Evolutionary conservation across 2,329 filamentous ascomycete species (phyloP).

Genomic region (Aspergillus neotritici): DNA sequence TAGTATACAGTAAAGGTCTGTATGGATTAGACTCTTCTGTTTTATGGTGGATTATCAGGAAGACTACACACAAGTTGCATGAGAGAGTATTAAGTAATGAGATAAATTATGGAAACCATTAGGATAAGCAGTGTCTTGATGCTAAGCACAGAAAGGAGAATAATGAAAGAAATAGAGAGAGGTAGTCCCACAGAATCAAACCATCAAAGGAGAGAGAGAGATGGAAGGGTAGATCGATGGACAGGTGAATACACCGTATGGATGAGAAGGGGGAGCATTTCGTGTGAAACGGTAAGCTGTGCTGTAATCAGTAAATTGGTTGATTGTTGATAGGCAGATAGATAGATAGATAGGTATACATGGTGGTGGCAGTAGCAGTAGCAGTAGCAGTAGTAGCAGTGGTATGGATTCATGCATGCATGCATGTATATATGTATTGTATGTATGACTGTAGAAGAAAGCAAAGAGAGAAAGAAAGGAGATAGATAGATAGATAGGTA

Average conservation of each 20-base stretch:
- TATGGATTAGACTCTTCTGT: too few species aligned
- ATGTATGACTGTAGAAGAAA: slow-evolving; percentile 11
- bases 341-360: slow-evolving; percentile 11
- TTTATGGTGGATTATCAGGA: too few species aligned
- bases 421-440: slow-evolving; percentile 3
- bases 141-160: too few species aligned
- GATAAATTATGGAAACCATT: background rate
- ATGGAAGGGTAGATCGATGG: too few species aligned
- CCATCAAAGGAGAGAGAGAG: too few species aligned
- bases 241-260: too few species aligned
- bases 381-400: slow-evolving; percentile 1
- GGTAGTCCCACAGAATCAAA: too few species aligned
- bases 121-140: too few species aligned
- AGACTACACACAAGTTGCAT: background rate
- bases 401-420: slow-evolving; percentile 12
- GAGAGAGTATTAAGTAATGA: slow-evolving; percentile 1
- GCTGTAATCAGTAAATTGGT: slow-evolving; percentile 1
- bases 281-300: too few species aligned
- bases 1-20: too few species aligned
- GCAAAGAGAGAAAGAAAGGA: slow-evolving; percentile 3
- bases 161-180: too few species aligned
- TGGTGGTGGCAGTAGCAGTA: background rate
- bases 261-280: too few species aligned
- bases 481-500: slow-evolving; percentile 4
- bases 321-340: background rate